Percentiles rank a stretch among this genome's conserved stretches.
These are phyloP conservation scores for Prunus mume DNA, from an alignment of 306 rosid species.

Conservation along the genomic window DNA sequence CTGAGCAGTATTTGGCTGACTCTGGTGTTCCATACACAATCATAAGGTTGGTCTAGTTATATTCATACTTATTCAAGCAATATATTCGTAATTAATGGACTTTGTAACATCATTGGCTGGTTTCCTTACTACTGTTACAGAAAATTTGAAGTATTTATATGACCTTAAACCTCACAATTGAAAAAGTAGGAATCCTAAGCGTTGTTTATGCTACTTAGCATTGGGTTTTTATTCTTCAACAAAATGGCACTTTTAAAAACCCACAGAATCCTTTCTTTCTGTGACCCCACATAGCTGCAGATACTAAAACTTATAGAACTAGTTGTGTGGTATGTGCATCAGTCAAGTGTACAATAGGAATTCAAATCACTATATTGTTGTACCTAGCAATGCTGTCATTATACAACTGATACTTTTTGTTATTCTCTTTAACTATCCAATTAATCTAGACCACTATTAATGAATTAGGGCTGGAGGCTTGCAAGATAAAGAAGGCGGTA, in stretches of 20 bases:
- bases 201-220: neutral
- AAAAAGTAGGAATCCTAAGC: neutral
- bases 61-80: neutral
- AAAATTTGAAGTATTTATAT: neutral
- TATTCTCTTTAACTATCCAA: neutral
- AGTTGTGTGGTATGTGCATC: neutral
- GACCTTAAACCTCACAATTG: neutral
- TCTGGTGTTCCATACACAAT: slow-evolving; percentile 89
- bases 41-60: slow-evolving; percentile 57
- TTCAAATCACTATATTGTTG: neutral
- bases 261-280: neutral
- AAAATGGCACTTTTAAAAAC: neutral
- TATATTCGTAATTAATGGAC: neutral
- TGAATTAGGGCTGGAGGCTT: slow-evolving; percentile 86
- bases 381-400: neutral
- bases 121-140: neutral
- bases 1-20: slow-evolving; percentile 91
- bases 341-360: neutral
- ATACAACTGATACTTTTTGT: neutral
- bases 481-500: slow-evolving; percentile 83
- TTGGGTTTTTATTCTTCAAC: neutral
- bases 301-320: neutral
- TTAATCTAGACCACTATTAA: neutral
- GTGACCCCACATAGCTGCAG: neutral
- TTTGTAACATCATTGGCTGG: neutral